Evolutionary conservation across 371 early-diverging fungal species (phyloP).

Genomic region (Mucor indicus): DNA sequence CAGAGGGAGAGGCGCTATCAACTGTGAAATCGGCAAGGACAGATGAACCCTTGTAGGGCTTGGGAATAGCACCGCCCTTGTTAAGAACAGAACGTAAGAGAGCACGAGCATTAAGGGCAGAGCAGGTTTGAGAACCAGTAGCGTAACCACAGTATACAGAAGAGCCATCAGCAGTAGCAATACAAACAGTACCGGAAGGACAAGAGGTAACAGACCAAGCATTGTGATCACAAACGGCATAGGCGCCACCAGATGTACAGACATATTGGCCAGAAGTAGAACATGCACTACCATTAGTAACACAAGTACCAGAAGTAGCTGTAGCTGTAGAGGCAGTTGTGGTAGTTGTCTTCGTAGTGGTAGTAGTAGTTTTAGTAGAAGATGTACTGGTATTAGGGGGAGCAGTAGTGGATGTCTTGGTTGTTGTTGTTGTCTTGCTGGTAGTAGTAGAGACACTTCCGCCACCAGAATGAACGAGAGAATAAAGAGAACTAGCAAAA

Average conservation of each 20-base stretch:
- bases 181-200: conserved; percentile 24
- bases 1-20: conserved; percentile 1
- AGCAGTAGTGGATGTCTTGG: conserved; percentile 5
- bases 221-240: conserved; percentile 26
- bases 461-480: conserved; percentile 1
- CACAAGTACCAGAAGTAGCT: conserved; percentile 11
- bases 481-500: conserved; percentile 19
- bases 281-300: conserved; percentile 12
- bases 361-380: neutral
- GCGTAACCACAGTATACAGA: conserved; percentile 38
- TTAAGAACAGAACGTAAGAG: neutral
- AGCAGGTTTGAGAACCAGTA: conserved; percentile 5
- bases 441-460: neutral
- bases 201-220: conserved; percentile 26
- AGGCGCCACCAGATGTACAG: conserved; percentile 17
- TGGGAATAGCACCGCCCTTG: conserved; percentile 11
- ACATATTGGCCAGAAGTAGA: conserved; percentile 15
- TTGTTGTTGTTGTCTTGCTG: neutral
- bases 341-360: neutral
- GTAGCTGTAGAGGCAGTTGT: conserved; percentile 8
- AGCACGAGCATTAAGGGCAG: neutral
- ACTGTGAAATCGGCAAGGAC: conserved; percentile 28
- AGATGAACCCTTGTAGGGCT: conserved; percentile 22
- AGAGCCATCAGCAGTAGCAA: conserved; percentile 23
- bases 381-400: neutral